phyloP scores from a whole-genome alignment of 768 basidiomycete species.

The Floccularia luteovirens region DNA sequence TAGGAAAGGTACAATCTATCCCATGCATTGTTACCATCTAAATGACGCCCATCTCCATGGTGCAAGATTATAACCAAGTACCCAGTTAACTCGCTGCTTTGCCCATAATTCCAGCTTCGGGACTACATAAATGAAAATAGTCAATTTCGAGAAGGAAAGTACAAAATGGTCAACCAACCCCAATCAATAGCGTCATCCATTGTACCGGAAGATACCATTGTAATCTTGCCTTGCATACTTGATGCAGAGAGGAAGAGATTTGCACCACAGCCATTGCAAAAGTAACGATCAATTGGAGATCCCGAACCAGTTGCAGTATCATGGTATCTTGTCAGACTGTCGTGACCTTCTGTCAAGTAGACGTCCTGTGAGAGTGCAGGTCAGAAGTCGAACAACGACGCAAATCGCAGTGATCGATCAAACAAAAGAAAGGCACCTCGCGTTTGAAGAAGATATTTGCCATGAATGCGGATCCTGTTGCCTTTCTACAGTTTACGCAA shows the following conservation, averaged over 20 bases:
- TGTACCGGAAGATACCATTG: background rate
- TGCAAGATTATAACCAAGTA: background rate
- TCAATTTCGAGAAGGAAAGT: background rate
- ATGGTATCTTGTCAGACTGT: constrained; percentile 16
- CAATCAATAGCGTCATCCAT: background rate
- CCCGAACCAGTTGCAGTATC: constrained; percentile 24
- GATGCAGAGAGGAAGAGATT: constrained; percentile 16
- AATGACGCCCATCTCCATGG: no score
- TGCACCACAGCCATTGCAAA: constrained; percentile 28
- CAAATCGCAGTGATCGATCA: background rate
- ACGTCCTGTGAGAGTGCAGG: constrained; percentile 14
- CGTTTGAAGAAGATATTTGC: constrained; percentile 25
- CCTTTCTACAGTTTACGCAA: constrained; percentile 34
- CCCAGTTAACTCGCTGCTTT: background rate
- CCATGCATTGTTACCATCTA: no score
- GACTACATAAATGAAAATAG: background rate
- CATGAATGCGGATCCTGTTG: constrained; percentile 33
- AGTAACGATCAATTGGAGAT: constrained; percentile 18
- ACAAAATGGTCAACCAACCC: background rate
- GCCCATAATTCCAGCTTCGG: background rate
- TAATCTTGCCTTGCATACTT: background rate
- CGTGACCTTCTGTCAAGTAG: constrained; percentile 16
- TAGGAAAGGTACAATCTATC: no score
- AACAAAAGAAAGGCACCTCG: constrained; percentile 14
- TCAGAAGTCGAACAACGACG: background rate